phyloP scores from a whole-genome alignment of 163 green algal genomes.

The Chlorella variabilis region DNA sequence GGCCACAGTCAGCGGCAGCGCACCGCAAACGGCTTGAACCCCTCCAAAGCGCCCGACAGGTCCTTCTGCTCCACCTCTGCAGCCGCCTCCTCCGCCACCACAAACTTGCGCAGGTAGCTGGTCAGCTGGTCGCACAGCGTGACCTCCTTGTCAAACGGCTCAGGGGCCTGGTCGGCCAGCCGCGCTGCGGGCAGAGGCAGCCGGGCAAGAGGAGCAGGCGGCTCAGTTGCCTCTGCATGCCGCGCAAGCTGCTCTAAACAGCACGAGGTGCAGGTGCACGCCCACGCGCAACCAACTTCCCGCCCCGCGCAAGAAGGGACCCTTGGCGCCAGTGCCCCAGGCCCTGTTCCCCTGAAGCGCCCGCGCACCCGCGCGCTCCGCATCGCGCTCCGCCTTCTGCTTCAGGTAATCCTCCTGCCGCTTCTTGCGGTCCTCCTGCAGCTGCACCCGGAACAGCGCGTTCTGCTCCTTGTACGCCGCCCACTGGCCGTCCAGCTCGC shows the following conservation, averaged over 20 bases:
- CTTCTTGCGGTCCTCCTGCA: conserved; percentile 36
- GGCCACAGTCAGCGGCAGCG: not conserved
- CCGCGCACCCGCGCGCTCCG: conserved; percentile 32
- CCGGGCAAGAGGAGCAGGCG: too few species aligned
- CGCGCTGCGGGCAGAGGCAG: too few species aligned
- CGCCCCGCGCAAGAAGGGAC: too few species aligned
- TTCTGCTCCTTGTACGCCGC: conserved; percentile 60
- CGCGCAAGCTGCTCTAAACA: too few species aligned
- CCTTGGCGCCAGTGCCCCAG: too few species aligned
- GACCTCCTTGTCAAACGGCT: conserved; percentile 68
- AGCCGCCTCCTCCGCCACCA: not conserved
- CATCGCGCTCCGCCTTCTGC: conserved; percentile 55
- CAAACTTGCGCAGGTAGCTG: conserved; percentile 42
- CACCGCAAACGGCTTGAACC: conserved; percentile 39
- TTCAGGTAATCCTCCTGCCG: conserved; percentile 62
- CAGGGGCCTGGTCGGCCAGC: conserved; percentile 49
- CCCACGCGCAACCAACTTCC: too few species aligned
- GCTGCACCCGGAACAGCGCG: conserved; percentile 40
- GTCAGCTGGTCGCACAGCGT: conserved; percentile 53
- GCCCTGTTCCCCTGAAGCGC: too few species aligned
- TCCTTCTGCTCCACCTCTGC: conserved; percentile 22
- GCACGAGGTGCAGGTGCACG: too few species aligned
- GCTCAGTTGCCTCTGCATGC: too few species aligned
- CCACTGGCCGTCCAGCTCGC: conserved; percentile 64
- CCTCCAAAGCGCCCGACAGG: conserved; percentile 30